These are phyloP conservation scores for Massarina eburnea DNA, from an alignment of 2,329 filamentous ascomycete genomes.

Conservation along the genomic window DNA sequence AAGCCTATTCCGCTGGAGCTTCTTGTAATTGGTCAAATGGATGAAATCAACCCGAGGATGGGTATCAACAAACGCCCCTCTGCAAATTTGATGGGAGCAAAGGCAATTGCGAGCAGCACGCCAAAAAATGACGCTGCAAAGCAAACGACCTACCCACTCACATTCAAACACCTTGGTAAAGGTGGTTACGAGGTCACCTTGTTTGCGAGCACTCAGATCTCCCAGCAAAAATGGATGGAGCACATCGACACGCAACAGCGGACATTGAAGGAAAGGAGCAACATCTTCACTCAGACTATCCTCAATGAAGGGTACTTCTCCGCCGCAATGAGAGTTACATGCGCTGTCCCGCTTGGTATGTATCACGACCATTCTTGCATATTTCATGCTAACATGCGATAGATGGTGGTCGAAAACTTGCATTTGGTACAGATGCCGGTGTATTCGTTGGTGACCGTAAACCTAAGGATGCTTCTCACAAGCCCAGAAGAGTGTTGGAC, in stretches of 20 bases:
- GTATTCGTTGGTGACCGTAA: constrained; percentile 91
- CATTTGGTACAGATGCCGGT: constrained; percentile 91
- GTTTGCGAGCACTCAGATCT: constrained; percentile 81
- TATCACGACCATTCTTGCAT: constrained; percentile 12
- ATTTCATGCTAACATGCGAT: constrained; percentile 23
- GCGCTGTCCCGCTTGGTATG: constrained; percentile 86
- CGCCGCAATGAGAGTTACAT: constrained; percentile 85
- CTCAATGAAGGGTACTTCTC: constrained; percentile 89
- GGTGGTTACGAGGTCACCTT: constrained; percentile 91
- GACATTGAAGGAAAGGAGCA: constrained; percentile 74
- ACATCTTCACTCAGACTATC: constrained; percentile 68
- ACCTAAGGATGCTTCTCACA: constrained; percentile 72
- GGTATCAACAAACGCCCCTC: constrained; percentile 85
- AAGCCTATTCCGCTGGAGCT: constrained; percentile 94
- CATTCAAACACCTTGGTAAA: constrained; percentile 93
- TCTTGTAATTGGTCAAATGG: constrained; percentile 93
- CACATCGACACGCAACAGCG: constrained; percentile 90
- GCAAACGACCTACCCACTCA: constrained; percentile 87
- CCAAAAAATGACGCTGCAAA: constrained; percentile 42
- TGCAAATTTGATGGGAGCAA: constrained; percentile 66
- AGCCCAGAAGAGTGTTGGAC: constrained; percentile 83
- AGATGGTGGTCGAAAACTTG: constrained; percentile 93
- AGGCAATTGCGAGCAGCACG: constrained; percentile 53
- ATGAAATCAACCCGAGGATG: constrained; percentile 82
- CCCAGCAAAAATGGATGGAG: constrained; percentile 95